phyloP scores from a whole-genome alignment of 495 filamentous ascomycete species.

The Bacidia rubella region DNA sequence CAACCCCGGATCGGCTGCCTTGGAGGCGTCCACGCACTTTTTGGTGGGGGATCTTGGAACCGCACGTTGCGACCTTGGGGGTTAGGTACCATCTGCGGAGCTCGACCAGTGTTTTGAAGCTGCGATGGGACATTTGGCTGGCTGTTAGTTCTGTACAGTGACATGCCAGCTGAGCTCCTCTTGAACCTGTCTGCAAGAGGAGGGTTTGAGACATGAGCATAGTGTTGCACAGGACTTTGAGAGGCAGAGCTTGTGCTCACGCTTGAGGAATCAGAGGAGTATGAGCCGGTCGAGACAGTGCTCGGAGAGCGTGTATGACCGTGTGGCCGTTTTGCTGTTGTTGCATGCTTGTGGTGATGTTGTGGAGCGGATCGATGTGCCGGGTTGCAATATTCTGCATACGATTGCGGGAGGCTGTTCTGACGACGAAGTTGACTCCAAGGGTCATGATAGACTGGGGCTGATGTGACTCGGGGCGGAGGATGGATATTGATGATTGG shows the following conservation, averaged over 20 bases:
- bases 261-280: conserved; percentile 12
- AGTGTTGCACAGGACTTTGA: conserved; percentile 10
- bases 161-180: background rate
- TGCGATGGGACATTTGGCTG: background rate
- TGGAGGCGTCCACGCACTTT: background rate
- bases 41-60: background rate
- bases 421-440: conserved; percentile 9
- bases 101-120: background rate
- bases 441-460: conserved; percentile 1
- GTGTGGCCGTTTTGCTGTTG: conserved; percentile 1
- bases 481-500: background rate
- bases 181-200: background rate
- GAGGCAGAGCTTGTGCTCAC: conserved; percentile 10
- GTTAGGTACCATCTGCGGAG: background rate
- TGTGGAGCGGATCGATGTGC: background rate
- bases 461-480: background rate
- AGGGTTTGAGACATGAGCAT: background rate
- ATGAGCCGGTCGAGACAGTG: conserved; percentile 13
- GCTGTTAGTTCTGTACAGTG: background rate
- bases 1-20: background rate
- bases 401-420: conserved; percentile 6
- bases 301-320: conserved; percentile 7
- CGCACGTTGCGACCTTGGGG: background rate
- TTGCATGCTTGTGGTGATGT: background rate
- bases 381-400: background rate